These are phyloP conservation scores for Leucocoprinus sp. DNA, from an alignment of 768 basidiomycete species.

Conservation along the genomic window DNA sequence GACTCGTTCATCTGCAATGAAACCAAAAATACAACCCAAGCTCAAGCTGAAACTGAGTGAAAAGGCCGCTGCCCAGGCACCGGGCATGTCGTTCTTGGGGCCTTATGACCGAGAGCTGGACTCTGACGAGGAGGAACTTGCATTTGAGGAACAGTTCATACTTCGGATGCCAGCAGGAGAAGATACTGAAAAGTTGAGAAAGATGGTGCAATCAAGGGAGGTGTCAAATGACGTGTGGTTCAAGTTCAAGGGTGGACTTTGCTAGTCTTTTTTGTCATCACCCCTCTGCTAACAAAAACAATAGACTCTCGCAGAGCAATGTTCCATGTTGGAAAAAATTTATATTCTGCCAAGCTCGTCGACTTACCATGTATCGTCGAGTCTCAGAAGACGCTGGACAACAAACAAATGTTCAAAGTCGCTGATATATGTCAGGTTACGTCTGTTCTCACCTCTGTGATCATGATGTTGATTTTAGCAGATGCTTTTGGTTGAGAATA, in stretches of 20 bases:
- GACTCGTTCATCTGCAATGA: conserved; percentile 47
- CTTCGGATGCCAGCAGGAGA: conserved; percentile 81
- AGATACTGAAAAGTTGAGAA: conserved; percentile 69
- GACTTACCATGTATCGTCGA: conserved; percentile 94
- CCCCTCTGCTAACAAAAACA: conserved; percentile 1
- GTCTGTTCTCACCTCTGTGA: conserved; percentile 10
- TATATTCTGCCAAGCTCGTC: conserved; percentile 88
- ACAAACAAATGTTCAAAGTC: conserved; percentile 97
- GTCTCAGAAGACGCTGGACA: conserved; percentile 92
- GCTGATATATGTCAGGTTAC: conserved; percentile 95
- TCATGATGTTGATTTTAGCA: conserved; percentile 24
- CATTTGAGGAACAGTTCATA: conserved; percentile 97
- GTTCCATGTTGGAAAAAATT: conserved; percentile 75
- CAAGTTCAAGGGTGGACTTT: conserved; percentile 82
- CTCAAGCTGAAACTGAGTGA: conserved; percentile 85
- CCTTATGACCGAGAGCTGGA: conserved; percentile 92
- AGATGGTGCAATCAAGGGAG: conserved; percentile 76
- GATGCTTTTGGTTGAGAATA: conserved; percentile 90
- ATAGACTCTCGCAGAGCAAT: conserved; percentile 85
- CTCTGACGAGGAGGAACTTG: conserved; percentile 89
- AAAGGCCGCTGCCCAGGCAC: conserved; percentile 70
- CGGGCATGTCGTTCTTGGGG: conserved; percentile 84
- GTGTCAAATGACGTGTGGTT: conserved; percentile 86
- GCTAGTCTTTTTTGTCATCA: not conserved
- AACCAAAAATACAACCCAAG: conserved; percentile 56